These are phyloP conservation scores for Zygoascus biomembranicola DNA, from an alignment of 805 yeast species.

Conservation along the genomic window DNA sequence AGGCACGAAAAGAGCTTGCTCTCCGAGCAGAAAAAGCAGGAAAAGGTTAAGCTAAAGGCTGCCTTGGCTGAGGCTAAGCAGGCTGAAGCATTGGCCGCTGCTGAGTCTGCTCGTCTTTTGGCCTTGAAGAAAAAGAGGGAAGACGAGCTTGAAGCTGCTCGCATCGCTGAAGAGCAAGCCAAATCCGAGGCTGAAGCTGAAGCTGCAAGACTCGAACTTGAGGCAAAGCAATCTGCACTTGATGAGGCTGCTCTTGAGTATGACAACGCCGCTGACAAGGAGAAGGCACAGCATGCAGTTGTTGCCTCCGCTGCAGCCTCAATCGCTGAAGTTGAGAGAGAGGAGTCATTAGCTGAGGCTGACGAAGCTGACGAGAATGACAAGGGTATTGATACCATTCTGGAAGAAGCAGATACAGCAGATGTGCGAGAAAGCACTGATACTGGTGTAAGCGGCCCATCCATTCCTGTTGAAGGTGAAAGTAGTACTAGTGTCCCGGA, in stretches of 20 bases:
- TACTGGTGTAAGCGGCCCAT: background rate
- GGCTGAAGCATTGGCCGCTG: constrained; percentile 21
- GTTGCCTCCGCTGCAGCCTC: constrained; percentile 5
- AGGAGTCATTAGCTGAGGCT: constrained; percentile 2
- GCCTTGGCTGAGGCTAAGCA: constrained; percentile 20
- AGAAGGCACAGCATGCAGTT: constrained; percentile 3
- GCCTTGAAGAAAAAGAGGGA: constrained; percentile 17
- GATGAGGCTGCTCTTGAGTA: constrained; percentile 17
- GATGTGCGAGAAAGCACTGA: background rate
- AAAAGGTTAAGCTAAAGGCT: constrained; percentile 12
- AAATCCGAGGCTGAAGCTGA: constrained; percentile 12
- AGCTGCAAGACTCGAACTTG: constrained; percentile 8
- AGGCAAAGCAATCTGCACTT: constrained; percentile 11
- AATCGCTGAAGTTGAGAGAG: constrained; percentile 7
- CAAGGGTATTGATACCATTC: background rate
- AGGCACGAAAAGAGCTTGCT: constrained; percentile 19
- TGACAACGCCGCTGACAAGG: constrained; percentile 16
- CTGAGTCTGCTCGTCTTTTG: constrained; percentile 17
- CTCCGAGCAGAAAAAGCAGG: constrained; percentile 10
- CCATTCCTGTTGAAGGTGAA: background rate
- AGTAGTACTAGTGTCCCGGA: background rate
- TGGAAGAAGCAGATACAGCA: background rate
- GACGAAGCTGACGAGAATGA: constrained; percentile 3
- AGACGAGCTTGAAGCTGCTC: constrained; percentile 19
- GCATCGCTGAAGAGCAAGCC: constrained; percentile 13